Conservation (phyloP, 2,329 filamentous ascomycete genomes). For the Geoglossum cookeanum region DNA sequence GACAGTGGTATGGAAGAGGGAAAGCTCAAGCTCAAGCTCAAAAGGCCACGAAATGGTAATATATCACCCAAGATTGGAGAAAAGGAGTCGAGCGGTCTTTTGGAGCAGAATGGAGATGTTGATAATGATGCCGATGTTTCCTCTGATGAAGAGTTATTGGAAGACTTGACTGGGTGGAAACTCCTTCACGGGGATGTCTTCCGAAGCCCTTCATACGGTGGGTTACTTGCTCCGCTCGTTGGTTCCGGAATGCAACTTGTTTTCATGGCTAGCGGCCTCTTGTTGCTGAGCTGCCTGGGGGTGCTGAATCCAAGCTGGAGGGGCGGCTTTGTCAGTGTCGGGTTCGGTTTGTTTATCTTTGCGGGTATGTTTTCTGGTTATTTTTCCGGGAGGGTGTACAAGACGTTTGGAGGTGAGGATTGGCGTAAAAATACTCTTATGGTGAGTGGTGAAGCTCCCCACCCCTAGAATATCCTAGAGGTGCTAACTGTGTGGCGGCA, state of each 20-base stretch:
- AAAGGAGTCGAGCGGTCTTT: slow-evolving; percentile 34
- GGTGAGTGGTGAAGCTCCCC: slow-evolving; percentile 16
- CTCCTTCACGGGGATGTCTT: slow-evolving; percentile 78
- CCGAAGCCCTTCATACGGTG: slow-evolving; percentile 48
- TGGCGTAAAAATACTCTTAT: slow-evolving; percentile 60
- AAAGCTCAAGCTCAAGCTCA: slow-evolving; percentile 35
- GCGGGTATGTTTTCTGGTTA: slow-evolving; percentile 74
- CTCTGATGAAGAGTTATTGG: slow-evolving; percentile 52
- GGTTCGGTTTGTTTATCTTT: slow-evolving; percentile 64
- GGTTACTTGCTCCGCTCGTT: slow-evolving; percentile 58
- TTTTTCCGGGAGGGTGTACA: slow-evolving; percentile 67
- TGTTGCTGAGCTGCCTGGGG: slow-evolving; percentile 55
- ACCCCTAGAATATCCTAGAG: not conserved
- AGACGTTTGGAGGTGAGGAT: slow-evolving; percentile 58
- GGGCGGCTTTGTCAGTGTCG: slow-evolving; percentile 76
- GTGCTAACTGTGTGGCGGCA: slow-evolving; percentile 11
- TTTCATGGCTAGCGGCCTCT: slow-evolving; percentile 58
- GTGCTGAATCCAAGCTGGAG: slow-evolving; percentile 72
- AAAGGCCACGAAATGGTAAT: slow-evolving; percentile 19
- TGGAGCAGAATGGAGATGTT: slow-evolving; percentile 38
- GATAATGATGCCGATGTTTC: slow-evolving; percentile 35
- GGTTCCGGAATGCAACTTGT: slow-evolving; percentile 76
- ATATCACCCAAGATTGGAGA: slow-evolving; percentile 29
- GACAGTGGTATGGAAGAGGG: slow-evolving; percentile 48
- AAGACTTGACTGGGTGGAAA: slow-evolving; percentile 79